Percentiles rank a stretch among this genome's conserved stretches.
Evolutionary conservation across 768 basidiomycete genomes (phyloP).

Genomic region (Calocera cornea): DNA sequence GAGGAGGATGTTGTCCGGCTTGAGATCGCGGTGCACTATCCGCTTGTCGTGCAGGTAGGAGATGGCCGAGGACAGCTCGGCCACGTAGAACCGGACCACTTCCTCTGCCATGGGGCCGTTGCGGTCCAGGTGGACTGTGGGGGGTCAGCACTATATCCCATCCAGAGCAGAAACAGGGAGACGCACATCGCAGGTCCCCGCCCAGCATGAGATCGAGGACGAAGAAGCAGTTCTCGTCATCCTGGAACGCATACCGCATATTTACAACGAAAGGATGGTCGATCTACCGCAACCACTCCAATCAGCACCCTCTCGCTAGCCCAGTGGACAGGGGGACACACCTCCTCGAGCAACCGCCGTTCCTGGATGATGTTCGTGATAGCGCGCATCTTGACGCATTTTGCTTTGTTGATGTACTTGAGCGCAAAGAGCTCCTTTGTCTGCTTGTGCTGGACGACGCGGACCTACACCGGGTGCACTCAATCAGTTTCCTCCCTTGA

Average conservation of each 20-base stretch:
- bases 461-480: conserved; percentile 45
- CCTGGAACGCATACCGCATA: conserved; percentile 90
- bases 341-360: conserved; percentile 83
- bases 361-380: conserved; percentile 91
- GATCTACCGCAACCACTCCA: conserved; percentile 37
- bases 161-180: background rate
- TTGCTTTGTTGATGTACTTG: conserved; percentile 95
- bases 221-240: conserved; percentile 98
- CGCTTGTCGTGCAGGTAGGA: conserved; percentile 81
- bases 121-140: conserved; percentile 74
- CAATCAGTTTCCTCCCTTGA: background rate
- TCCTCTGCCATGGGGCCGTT: conserved; percentile 62
- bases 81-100: conserved; percentile 74
- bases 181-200: conserved; percentile 82
- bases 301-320: background rate
- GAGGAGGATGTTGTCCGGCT: conserved; percentile 8
- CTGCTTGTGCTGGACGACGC: conserved; percentile 92
- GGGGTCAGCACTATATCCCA: background rate
- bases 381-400: conserved; percentile 80
- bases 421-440: conserved; percentile 85
- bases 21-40: conserved; percentile 85
- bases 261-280: conserved; percentile 95
- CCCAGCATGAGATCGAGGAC: conserved; percentile 95
- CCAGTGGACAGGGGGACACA: conserved; percentile 22
- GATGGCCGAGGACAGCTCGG: conserved; percentile 76